Conservation (phyloP, 2,329 filamentous ascomycete genomes). For the Scedosporium aurantiacum region DNA sequence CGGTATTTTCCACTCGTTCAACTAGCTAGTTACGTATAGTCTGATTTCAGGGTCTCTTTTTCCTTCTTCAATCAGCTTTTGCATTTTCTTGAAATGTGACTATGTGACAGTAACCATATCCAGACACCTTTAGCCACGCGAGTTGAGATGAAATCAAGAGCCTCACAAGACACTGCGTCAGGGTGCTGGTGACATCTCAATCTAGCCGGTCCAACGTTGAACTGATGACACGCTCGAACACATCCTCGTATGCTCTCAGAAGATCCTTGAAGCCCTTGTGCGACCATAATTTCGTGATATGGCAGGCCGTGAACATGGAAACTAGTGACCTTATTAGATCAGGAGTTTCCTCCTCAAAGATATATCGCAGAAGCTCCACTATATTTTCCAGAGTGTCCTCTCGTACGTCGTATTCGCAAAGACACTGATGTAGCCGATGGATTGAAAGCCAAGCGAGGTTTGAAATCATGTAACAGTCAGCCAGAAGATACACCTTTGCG, state of each 20-base stretch:
- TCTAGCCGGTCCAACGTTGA: neutral
- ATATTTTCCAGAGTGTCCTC: neutral
- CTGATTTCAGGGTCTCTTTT: no score
- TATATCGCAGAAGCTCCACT: neutral
- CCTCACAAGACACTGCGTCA: no score
- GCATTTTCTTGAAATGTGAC: no score
- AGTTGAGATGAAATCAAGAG: no score
- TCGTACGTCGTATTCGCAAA: neutral
- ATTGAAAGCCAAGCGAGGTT: neutral
- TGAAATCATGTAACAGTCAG: neutral
- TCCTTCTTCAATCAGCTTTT: no score
- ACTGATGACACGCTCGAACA: neutral
- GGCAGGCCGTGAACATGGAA: neutral
- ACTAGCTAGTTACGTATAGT: no score
- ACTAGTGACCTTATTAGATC: neutral
- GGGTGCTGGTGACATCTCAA: no score
- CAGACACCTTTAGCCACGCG: no score
- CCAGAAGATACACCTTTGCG: neutral
- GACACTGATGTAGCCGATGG: neutral
- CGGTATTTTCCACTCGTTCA: no score
- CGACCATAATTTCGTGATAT: neutral
- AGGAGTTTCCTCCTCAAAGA: neutral
- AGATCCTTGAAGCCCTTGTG: neutral
- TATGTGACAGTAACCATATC: no score
- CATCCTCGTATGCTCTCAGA: neutral